Percentiles rank a stretch among this genome's conserved stretches.
Conservation (phyloP, 352 stramenopile species). For the Phytophthora sansomeana region DNA sequence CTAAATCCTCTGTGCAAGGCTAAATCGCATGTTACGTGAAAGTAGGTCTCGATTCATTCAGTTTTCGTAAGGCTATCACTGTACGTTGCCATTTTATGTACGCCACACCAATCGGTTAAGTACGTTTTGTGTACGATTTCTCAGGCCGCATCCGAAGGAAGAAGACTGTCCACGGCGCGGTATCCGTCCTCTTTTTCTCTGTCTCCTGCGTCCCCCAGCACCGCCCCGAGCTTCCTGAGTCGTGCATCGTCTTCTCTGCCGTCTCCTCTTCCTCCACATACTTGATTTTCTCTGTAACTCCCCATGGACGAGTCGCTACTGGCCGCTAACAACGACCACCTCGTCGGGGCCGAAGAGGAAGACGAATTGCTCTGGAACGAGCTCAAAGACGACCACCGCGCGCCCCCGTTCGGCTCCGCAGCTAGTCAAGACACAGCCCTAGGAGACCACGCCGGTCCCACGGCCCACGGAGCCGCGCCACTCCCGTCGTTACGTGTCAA, state of each 20-base stretch:
- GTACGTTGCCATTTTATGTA: too few relatives aligned
- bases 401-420: slow-evolving; percentile 32
- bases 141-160: slow-evolving; percentile 14
- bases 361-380: slow-evolving; percentile 87
- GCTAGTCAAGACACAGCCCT: slow-evolving; percentile 30
- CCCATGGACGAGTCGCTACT: slow-evolving; percentile 80
- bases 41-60: too few relatives aligned
- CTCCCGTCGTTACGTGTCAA: slow-evolving; percentile 75
- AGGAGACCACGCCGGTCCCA: slow-evolving; percentile 28
- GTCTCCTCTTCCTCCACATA: slow-evolving; percentile 14
- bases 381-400: slow-evolving; percentile 66
- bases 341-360: slow-evolving; percentile 49
- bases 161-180: background rate
- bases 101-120: slow-evolving; percentile 18
- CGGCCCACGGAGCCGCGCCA: slow-evolving; percentile 13
- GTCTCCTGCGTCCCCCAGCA: background rate
- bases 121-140: slow-evolving; percentile 3
- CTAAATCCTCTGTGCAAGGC: too few relatives aligned
- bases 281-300: background rate
- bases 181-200: slow-evolving; percentile 5
- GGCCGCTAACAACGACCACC: slow-evolving; percentile 38
- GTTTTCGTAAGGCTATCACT: too few relatives aligned
- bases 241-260: slow-evolving; percentile 9
- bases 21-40: too few relatives aligned
- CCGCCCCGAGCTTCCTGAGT: background rate